Evolutionary conservation across 495 filamentous ascomycete species (phyloP), one percentile per base, ranked within the genome.

Genomic region (Coniosporium apollinis): DNA sequence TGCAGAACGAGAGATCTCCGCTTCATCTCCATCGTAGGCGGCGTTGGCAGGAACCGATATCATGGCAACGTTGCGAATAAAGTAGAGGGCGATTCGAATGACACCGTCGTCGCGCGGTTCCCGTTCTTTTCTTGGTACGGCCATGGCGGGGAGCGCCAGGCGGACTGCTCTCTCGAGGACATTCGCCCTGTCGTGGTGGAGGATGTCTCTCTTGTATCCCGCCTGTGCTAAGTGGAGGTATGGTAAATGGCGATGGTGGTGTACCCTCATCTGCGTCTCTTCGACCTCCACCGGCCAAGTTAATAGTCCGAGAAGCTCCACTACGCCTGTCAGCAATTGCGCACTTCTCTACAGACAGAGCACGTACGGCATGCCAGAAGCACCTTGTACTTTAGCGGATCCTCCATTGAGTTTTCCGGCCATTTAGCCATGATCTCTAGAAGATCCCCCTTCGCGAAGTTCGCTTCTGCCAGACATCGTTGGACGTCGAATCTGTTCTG

Each of bases 401-500:
- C 73, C 19, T 76, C 74, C 43, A 69, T 72, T 25, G 68, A 70
- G 15, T 61, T 57, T 10, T 72, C 65, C 34, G 76, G 69, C 83
- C 84, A 94, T 22, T 66, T 45, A 1, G 82, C 76, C 29, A 99
- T 64, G 43, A 99, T 96, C 36, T 85, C 80, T 35, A 96, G 61
- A 20, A 99, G 61, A 54, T 99, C 91, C 8, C 80, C 76, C 42
- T 77, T 75, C 39, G 96, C 71, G n/a, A 99, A 56, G 49, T 96
- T 94, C 29, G 83, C 76, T 51, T 96, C 86, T 49, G 83, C 80
- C 37, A 96, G 61, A 49, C 85, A 94, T 54, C 89, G 69, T 29
- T 85, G 86, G 36, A 96, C 91, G 57, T 99, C 91, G 68, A 91
- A 77, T 37, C 89, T 77, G 48, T 92, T 91, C 36, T 78, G 71